Evolutionary conservation across 306 rosid species (phyloP).

Genomic region (Vigna hirtella): DNA sequence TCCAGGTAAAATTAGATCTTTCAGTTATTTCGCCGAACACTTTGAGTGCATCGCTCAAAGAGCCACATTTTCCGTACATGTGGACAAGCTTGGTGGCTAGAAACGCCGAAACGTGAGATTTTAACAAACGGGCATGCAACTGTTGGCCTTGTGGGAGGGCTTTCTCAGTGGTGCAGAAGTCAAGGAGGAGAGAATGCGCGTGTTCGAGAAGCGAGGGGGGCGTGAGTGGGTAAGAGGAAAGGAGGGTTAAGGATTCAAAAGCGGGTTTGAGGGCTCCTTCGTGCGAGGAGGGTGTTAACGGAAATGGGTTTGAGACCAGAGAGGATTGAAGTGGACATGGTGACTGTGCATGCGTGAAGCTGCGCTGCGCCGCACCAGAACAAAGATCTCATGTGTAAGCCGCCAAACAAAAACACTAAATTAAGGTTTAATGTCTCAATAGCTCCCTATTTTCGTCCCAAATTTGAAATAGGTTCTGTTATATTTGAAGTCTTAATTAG

Average conservation of each 20-base stretch:
- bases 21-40: conserved; percentile 65
- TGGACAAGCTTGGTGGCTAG: conserved; percentile 64
- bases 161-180: conserved; percentile 61
- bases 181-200: conserved; percentile 63
- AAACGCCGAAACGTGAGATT: conserved; percentile 56
- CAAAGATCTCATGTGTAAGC: no score
- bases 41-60: conserved; percentile 53
- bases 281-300: no score
- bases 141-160: conserved; percentile 65
- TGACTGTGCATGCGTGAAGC: no score
- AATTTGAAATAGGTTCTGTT: no score
- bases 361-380: no score
- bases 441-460: no score
- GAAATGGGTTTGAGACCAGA: no score
- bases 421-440: no score
- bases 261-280: conserved; percentile 55
- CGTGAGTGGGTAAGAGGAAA: conserved; percentile 30
- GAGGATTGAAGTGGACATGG: no score
- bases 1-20: conserved; percentile 74
- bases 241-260: conserved; percentile 49
- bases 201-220: conserved; percentile 45
- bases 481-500: no score
- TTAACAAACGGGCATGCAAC: conserved; percentile 66
- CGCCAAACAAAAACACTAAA: no score
- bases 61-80: conserved; percentile 71